Conservation (phyloP, 129 eudicot genomes). For the Lonicera japonica region DNA sequence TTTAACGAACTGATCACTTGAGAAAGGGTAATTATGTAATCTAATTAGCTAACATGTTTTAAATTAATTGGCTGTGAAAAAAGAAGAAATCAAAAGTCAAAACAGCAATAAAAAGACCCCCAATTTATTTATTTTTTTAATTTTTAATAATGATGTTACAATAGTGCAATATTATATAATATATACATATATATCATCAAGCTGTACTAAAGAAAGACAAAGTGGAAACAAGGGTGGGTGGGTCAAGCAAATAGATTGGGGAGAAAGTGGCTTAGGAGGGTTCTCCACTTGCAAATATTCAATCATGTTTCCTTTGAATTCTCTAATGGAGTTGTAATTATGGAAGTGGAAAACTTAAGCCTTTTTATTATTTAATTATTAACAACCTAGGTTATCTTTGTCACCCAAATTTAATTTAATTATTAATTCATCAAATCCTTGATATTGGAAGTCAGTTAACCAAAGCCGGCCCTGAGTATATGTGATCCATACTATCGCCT, state of each 20-base stretch:
- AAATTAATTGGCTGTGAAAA: not conserved
- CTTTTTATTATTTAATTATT: slow-evolving; percentile 9
- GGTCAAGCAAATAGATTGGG: slow-evolving; percentile 23
- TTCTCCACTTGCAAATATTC: slow-evolving; percentile 35
- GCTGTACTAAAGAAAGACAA: slow-evolving; percentile 11
- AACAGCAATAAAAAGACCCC: not conserved
- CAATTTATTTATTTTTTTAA: too few species aligned
- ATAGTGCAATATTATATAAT: too few species aligned
- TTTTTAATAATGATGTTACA: too few species aligned
- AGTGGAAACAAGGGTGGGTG: slow-evolving; percentile 11
- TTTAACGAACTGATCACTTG: too few species aligned
- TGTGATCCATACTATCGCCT: too few species aligned
- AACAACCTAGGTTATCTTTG: not conserved
- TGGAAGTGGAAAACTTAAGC: slow-evolving; percentile 13
- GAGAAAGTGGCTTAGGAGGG: slow-evolving; percentile 33
- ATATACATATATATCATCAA: too few species aligned
- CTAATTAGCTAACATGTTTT: too few species aligned
- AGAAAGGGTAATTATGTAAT: too few species aligned
- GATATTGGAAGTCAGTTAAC: not conserved
- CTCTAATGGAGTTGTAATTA: slow-evolving; percentile 8
- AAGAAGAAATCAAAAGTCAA: not conserved
- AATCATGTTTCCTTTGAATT: slow-evolving; percentile 25
- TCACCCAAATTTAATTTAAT: slow-evolving; percentile 1
- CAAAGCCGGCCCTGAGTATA: too few species aligned
- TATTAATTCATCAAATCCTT: not conserved